Evolutionary conservation across 1,284 basidiomycete genomes (phyloP).

Genomic region (Cutaneotrichosporon cyanovorans): DNA sequence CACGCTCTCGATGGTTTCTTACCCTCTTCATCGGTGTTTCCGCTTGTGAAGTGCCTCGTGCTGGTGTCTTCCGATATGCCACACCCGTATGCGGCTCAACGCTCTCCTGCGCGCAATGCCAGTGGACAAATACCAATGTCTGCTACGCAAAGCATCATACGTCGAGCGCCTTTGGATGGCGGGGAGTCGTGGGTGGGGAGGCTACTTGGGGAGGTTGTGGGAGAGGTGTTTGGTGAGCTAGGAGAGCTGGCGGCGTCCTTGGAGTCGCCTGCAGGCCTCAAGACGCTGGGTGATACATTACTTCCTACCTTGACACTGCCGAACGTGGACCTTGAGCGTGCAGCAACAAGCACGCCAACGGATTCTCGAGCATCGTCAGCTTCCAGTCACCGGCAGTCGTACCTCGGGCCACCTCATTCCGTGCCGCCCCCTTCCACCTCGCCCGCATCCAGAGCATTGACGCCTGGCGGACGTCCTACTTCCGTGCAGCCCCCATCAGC

Average conservation of each 20-base stretch:
- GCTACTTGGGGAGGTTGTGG: constrained; percentile 76
- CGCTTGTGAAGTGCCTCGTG: constrained; percentile 53
- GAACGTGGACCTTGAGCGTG: background rate
- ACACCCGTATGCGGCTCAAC: background rate
- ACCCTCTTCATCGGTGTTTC: constrained; percentile 60
- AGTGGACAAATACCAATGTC: background rate
- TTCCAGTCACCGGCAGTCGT: background rate
- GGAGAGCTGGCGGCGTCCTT: constrained; percentile 54
- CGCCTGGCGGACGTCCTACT: constrained; percentile 37
- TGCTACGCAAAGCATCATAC: constrained; percentile 4
- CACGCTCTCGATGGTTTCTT: constrained; percentile 36
- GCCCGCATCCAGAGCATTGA: constrained; percentile 23
- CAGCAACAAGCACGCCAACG: background rate
- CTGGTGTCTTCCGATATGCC: constrained; percentile 49
- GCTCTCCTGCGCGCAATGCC: background rate
- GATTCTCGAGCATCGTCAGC: background rate
- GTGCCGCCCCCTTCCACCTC: background rate
- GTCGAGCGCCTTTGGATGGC: constrained; percentile 27
- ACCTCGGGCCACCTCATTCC: background rate
- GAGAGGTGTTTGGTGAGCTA: constrained; percentile 72
- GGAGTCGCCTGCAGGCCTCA: constrained; percentile 42
- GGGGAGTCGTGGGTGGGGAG: constrained; percentile 60
- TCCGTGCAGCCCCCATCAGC: constrained; percentile 34
- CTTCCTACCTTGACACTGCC: constrained; percentile 38
- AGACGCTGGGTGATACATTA: constrained; percentile 41